These are phyloP conservation scores for Orbilia ellipsospora DNA, from an alignment of 2,329 filamentous ascomycete species.

Conservation along the genomic window DNA sequence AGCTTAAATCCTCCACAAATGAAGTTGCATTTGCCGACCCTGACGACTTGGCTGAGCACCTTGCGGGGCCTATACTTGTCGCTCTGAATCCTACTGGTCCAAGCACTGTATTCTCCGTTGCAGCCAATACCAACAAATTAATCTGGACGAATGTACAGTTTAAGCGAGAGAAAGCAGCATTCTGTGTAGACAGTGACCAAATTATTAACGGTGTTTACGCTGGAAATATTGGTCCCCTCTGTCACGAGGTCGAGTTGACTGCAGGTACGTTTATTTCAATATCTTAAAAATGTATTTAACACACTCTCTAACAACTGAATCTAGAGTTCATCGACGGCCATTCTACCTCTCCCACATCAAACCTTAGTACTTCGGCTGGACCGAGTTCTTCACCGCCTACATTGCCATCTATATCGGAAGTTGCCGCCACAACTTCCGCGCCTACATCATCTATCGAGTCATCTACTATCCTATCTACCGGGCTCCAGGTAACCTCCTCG, in stretches of 20 bases:
- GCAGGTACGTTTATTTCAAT: conserved; percentile 16
- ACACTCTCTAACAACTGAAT: not conserved
- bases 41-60: conserved; percentile 3
- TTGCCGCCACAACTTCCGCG: not conserved
- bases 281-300: not conserved
- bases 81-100: conserved; percentile 1
- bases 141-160: conserved; percentile 31
- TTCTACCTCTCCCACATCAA: not conserved
- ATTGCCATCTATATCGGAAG: not conserved
- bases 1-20: conserved; percentile 9
- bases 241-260: conserved; percentile 25
- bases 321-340: not conserved
- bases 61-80: conserved; percentile 29
- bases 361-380: not conserved
- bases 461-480: not conserved
- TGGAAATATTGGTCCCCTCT: conserved; percentile 15
- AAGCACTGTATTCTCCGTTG: conserved; percentile 23
- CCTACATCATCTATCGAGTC: not conserved
- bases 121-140: not conserved
- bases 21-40: conserved; percentile 28
- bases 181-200: conserved; percentile 37
- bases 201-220: conserved; percentile 38
- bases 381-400: not conserved
- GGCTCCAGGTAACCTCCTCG: not conserved
- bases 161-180: conserved; percentile 21